Evolutionary conservation across 179 eudicot genomes (phyloP).

Genomic region (Heliamphora pulchella): DNA sequence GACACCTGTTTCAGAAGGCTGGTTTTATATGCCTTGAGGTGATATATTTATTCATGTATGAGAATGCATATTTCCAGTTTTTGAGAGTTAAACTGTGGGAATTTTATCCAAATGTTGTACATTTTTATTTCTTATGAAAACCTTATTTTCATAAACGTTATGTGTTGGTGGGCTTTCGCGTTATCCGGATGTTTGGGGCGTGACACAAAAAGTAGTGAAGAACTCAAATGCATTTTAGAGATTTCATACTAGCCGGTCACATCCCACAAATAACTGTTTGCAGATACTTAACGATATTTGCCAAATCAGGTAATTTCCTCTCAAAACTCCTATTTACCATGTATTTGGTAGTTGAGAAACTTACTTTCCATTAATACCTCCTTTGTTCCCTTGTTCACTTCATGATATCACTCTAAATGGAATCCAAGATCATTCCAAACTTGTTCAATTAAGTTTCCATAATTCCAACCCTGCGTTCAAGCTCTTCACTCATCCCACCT

Average conservation of each 20-base stretch:
- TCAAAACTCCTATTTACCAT: neutral
- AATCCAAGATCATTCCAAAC: slow-evolving; percentile 72
- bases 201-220: too few species aligned
- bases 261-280: neutral
- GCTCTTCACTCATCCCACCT: slow-evolving; percentile 75
- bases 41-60: too few species aligned
- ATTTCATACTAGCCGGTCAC: neutral
- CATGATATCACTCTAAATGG: slow-evolving; percentile 83
- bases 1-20: too few species aligned
- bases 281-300: neutral
- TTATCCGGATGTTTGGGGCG: too few species aligned
- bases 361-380: slow-evolving; percentile 73
- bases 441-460: slow-evolving; percentile 73
- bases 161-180: too few species aligned
- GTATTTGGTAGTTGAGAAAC: slow-evolving; percentile 18
- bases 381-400: slow-evolving; percentile 80
- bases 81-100: too few species aligned
- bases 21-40: too few species aligned
- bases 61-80: too few species aligned
- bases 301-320: slow-evolving; percentile 6
- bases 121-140: too few species aligned
- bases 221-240: too few species aligned
- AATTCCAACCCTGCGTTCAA: slow-evolving; percentile 64
- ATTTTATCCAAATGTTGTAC: too few species aligned
- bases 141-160: too few species aligned